These are phyloP conservation scores for Begonia fuchsioides DNA, from an alignment of 306 rosid species.

Conservation along the genomic window DNA sequence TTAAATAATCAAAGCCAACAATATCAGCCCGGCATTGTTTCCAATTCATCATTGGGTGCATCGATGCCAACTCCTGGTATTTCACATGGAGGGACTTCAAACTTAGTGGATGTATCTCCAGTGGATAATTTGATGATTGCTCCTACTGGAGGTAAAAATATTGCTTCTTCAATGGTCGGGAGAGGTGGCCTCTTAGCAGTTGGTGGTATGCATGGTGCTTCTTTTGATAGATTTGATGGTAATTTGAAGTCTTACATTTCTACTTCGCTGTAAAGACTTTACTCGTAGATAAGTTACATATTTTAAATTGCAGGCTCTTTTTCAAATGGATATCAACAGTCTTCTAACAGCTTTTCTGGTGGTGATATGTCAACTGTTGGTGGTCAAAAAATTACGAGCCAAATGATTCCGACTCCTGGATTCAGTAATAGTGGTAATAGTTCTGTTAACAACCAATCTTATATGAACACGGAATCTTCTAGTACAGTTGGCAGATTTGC, in stretches of 20 bases:
- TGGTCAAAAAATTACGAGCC: conserved; percentile 55
- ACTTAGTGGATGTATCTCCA: conserved; percentile 46
- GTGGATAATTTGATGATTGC: conserved; percentile 45
- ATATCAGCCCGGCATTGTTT: conserved; percentile 44
- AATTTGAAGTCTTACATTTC: conserved; percentile 13
- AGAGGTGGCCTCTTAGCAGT: conserved; percentile 48
- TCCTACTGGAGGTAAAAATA: conserved; percentile 34
- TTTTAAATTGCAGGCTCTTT: conserved; percentile 45
- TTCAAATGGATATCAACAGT: conserved; percentile 80
- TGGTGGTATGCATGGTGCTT: conserved; percentile 42
- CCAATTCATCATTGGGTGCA: conserved; percentile 47
- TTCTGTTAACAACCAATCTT: conserved; percentile 26
- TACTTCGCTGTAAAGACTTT: too few species aligned
- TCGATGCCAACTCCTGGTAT: conserved; percentile 98
- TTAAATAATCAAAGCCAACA: conserved; percentile 46
- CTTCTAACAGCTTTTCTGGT: conserved; percentile 43
- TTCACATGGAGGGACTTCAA: conserved; percentile 62
- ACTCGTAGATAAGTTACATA: neutral
- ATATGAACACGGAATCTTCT: conserved; percentile 49
- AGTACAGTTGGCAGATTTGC: conserved; percentile 49
- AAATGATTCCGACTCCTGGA: conserved; percentile 99
- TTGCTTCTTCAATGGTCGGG: conserved; percentile 43
- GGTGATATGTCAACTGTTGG: conserved; percentile 60
- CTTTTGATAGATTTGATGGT: conserved; percentile 65
- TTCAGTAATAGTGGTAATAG: conserved; percentile 24